Evolutionary conservation across 2,329 filamentous ascomycete genomes (phyloP).

Genomic region (Penicillium sp.): DNA sequence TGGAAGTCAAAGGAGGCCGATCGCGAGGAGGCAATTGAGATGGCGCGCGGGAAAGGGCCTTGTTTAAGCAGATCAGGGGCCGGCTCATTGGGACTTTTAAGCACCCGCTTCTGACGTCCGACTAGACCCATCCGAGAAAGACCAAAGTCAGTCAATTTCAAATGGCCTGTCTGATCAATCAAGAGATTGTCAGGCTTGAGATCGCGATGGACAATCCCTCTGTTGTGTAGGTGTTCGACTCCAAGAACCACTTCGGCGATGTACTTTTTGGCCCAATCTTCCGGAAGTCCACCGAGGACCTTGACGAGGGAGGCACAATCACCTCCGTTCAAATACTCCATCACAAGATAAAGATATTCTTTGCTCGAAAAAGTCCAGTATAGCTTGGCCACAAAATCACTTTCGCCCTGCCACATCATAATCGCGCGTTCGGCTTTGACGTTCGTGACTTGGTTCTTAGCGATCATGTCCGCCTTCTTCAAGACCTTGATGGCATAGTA

Average conservation of each 20-base stretch:
- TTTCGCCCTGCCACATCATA: conserved; percentile 99
- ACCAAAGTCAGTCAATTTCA: conserved; percentile 97
- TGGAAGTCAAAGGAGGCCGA: conserved; percentile 93
- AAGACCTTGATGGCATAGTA: conserved; percentile 98
- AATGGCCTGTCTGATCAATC: conserved; percentile 92
- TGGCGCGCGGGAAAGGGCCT: conserved; percentile 81
- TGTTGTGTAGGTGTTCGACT: conserved; percentile 89
- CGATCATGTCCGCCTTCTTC: conserved; percentile 99
- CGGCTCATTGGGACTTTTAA: conserved; percentile 75
- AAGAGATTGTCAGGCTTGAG: conserved; percentile 95
- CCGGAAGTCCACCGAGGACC: conserved; percentile 82
- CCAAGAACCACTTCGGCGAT: conserved; percentile 95
- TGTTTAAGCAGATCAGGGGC: conserved; percentile 90
- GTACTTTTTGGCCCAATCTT: conserved; percentile 98
- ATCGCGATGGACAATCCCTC: conserved; percentile 94
- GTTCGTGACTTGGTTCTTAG: conserved; percentile 98
- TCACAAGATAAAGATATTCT: conserved; percentile 96
- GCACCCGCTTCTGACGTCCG: conserved; percentile 88
- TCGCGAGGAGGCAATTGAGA: conserved; percentile 83
- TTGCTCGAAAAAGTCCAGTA: conserved; percentile 99
- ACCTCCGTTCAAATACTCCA: conserved; percentile 98
- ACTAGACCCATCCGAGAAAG: conserved; percentile 96
- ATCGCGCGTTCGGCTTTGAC: conserved; percentile 98
- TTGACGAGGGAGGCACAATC: conserved; percentile 97
- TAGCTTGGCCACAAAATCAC: conserved; percentile 96